Evolutionary conservation across 2,329 filamentous ascomycete genomes (phyloP).

Genomic region (Aspergillus sp.): DNA sequence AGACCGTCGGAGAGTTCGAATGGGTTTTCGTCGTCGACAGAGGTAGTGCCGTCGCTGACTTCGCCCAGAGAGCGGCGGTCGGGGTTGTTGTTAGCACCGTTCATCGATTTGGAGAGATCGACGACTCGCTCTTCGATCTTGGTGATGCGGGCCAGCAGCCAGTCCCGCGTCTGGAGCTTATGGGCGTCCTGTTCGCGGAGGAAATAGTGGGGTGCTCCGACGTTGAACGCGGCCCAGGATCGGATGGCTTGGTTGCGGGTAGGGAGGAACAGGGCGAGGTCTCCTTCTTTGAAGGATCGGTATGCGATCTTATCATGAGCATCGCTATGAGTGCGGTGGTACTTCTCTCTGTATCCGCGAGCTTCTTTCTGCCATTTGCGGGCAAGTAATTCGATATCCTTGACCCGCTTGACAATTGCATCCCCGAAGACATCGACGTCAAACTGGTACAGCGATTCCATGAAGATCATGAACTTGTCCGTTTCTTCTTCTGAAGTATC

Average conservation of each 20-base stretch:
- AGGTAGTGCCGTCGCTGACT: conserved; percentile 45
- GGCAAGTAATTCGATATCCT: conserved; percentile 86
- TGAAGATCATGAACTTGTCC: conserved; percentile 64
- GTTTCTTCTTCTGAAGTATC: conserved; percentile 58
- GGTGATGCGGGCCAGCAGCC: conserved; percentile 89
- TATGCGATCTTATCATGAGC: conserved; percentile 95
- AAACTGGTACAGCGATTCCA: conserved; percentile 66
- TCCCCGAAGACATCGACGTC: conserved; percentile 79
- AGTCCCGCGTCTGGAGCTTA: conserved; percentile 74
- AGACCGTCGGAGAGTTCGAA: conserved; percentile 93
- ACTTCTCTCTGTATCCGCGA: conserved; percentile 77
- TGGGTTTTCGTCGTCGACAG: conserved; percentile 82
- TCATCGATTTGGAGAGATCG: conserved; percentile 73
- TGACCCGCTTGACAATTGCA: conserved; percentile 77
- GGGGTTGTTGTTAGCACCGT: conserved; percentile 37
- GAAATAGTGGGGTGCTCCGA: conserved; percentile 95
- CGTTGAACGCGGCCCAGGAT: conserved; percentile 97
- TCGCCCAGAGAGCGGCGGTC: conserved; percentile 45
- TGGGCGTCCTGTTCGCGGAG: conserved; percentile 86
- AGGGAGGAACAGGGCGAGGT: conserved; percentile 86
- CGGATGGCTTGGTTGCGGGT: conserved; percentile 90
- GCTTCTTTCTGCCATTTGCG: conserved; percentile 90
- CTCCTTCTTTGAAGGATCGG: conserved; percentile 90
- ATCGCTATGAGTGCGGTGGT: conserved; percentile 70
- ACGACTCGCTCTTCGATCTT: conserved; percentile 90